Evolutionary conservation across 2,329 filamentous ascomycete genomes (phyloP).

Genomic region (Chaetomiaceae sp.): DNA sequence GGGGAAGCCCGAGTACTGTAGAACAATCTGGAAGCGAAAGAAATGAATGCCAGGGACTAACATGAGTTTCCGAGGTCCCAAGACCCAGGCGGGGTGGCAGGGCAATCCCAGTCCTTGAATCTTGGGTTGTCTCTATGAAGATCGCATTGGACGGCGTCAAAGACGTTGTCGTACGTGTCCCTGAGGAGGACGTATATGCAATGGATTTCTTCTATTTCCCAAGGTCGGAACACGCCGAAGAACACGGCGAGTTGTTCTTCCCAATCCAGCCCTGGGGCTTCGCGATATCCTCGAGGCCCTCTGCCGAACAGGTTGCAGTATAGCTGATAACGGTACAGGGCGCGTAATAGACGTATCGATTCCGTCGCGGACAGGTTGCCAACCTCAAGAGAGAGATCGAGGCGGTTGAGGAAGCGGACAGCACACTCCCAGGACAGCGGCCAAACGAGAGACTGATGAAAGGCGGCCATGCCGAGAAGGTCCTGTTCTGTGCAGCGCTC

Average conservation of each 20-base stretch:
- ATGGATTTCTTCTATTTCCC: constrained; percentile 6
- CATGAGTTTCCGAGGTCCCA: neutral
- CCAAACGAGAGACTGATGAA: neutral
- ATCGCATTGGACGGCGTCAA: neutral
- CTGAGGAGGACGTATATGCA: neutral
- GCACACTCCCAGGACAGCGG: neutral
- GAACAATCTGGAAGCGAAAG: neutral
- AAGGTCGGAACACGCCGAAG: neutral
- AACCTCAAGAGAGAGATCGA: neutral
- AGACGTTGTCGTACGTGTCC: neutral
- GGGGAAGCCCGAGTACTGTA: no score
- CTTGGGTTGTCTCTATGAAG: neutral
- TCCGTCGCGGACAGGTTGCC: neutral
- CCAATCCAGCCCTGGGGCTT: neutral
- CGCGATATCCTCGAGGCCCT: neutral
- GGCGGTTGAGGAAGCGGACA: neutral
- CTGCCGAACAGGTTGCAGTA: neutral
- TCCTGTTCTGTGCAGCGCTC: neutral
- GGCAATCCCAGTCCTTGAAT: no score
- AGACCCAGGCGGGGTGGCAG: no score
- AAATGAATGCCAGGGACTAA: neutral
- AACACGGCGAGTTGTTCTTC: neutral
- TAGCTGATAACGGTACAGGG: neutral
- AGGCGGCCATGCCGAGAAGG: neutral
- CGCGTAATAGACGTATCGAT: neutral